Evolutionary conservation across 352 stramenopile genomes (phyloP), one percentile per base, ranked within the genome.

Genomic region (Globisporangium orthogonon): DNA sequence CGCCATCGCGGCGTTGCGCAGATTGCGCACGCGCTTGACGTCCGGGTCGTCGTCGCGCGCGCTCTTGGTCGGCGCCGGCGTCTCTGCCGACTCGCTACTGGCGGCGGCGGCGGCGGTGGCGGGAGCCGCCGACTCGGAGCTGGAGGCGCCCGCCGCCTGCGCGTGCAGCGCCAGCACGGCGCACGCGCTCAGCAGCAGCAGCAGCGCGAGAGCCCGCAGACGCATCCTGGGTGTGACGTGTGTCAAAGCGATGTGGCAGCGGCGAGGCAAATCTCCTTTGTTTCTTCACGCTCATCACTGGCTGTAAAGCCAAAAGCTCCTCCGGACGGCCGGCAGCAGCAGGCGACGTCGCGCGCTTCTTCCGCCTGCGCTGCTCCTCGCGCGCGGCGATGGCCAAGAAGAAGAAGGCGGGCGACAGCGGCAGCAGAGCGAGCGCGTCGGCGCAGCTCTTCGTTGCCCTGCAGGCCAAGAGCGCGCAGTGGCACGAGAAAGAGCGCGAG

Each of bases 1-100:
- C 48, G 78, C 79, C 75, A 92, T 87, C 13, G 82, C 84, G 2
- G 73, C 52, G 67, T 94, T 92, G 37, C 84, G 82, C 48, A 92
- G 66, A 0, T 68, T 69, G 29, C 82, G 82, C 44, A 92, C 71
- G n/a, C 75, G 56, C 50, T 77, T 65, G 68, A 92, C 82, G 13
- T 70, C 70, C 1, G 84, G 82, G 58, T 94, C 70, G 40, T 66
- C 46, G 47, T 63, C 50, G 13, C 53, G 52, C 41, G 65, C 56
- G 18, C 54, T 59, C 11, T 48, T 39, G 4, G 62, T 54, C 7
- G 55, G 47, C 13, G 54, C 28, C 4, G 43, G 47, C 10, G 46
- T 18, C 2, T 58, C 53, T 23, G 45, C 18, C 53, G 35, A 7
- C 50, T 30, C 4, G 56, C 14, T 9, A 29, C 23, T 23, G 23